Evolutionary conservation across 495 filamentous ascomycete genomes (phyloP).

Genomic region (Tuber melanosporum): DNA sequence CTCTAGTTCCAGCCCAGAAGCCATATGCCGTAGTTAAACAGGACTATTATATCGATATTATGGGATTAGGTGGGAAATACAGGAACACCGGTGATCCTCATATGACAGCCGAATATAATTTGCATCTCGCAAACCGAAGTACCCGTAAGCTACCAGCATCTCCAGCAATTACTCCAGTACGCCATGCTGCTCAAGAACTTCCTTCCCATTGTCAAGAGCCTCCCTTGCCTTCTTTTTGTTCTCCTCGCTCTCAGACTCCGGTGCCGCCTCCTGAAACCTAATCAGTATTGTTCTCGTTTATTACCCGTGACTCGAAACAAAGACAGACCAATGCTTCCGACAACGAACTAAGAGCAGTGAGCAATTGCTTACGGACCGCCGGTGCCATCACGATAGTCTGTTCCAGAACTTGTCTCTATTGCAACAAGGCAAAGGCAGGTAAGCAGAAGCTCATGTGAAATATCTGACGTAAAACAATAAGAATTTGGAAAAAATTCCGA

Average conservation of each 20-base stretch:
- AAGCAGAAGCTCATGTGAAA: conserved; percentile 1
- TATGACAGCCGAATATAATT: no score
- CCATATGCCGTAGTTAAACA: no score
- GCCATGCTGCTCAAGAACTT: conserved; percentile 14
- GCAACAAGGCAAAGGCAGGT: neutral
- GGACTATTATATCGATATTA: no score
- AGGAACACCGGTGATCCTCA: no score
- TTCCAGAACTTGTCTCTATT: conserved; percentile 64
- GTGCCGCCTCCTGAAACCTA: conserved; percentile 21
- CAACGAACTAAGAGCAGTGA: conserved; percentile 59
- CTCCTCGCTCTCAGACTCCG: conserved; percentile 44
- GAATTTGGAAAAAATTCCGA: conserved; percentile 11
- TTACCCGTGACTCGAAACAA: no score
- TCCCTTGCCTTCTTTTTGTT: conserved; percentile 39
- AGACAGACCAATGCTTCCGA: conserved; percentile 50
- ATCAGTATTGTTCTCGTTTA: neutral
- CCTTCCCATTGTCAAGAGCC: conserved; percentile 24
- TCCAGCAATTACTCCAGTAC: conserved; percentile 8
- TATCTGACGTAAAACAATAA: neutral
- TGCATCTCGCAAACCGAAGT: no score
- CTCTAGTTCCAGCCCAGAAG: no score
- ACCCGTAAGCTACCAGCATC: no score
- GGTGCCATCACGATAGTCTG: conserved; percentile 78
- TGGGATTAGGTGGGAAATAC: no score
- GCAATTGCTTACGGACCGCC: conserved; percentile 59